Percentiles rank a stretch among this genome's conserved stretches.
phyloP scores from a whole-genome alignment of 2,329 filamentous ascomycete genomes.

The Drechslerella dactyloides region DNA sequence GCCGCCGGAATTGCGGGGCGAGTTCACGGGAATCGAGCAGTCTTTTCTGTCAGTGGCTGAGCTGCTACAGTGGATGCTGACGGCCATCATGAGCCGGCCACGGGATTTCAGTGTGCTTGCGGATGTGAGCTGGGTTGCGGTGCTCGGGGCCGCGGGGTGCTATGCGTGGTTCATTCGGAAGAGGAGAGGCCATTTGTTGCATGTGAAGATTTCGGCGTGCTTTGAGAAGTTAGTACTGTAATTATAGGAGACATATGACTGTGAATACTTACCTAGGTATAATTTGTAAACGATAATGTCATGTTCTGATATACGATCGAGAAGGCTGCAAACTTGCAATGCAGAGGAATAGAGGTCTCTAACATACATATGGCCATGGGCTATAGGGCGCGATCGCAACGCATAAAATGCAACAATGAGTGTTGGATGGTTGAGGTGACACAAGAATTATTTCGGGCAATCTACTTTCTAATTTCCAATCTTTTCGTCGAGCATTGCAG shows the following conservation, averaged over 20 bases:
- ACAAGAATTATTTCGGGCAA: neutral
- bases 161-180: conserved; percentile 59
- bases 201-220: conserved; percentile 51
- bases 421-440: neutral
- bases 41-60: conserved; percentile 59
- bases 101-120: conserved; percentile 60
- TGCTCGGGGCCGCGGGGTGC: conserved; percentile 56
- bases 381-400: neutral
- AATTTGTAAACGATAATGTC: too few species aligned
- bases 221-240: conserved; percentile 22
- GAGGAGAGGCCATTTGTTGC: conserved; percentile 59
- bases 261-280: too few species aligned
- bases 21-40: conserved; percentile 60
- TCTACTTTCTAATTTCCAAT: too few species aligned
- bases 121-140: conserved; percentile 57
- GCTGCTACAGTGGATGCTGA: conserved; percentile 57
- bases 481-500: too few species aligned
- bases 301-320: too few species aligned
- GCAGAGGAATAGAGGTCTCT: too few species aligned
- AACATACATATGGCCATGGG: too few species aligned
- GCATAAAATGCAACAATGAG: conserved; percentile 7
- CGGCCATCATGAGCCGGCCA: conserved; percentile 57
- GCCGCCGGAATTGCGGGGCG: conserved; percentile 57
- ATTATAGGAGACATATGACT: too few species aligned
- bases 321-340: too few species aligned